Percentiles rank a stretch among this genome's conserved stretches.
phyloP scores from a whole-genome alignment of 768 basidiomycete genomes.

The Rhizopogon vinicolor region DNA sequence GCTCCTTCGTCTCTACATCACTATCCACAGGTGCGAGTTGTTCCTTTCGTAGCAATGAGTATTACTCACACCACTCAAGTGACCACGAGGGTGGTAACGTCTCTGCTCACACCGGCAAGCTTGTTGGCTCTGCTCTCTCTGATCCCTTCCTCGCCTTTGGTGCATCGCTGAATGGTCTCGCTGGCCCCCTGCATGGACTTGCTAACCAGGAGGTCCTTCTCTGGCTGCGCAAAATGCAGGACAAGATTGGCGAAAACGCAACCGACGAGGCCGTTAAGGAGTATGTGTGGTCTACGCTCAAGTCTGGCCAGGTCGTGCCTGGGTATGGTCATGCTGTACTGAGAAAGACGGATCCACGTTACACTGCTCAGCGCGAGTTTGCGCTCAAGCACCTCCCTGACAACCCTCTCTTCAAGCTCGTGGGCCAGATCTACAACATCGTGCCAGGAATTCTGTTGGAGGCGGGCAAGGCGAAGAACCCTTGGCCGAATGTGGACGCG shows the following conservation, averaged over 20 bases:
- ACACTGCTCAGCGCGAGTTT: slow-evolving; percentile 87
- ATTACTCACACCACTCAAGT: slow-evolving; percentile 28
- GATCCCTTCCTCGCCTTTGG: slow-evolving; percentile 96
- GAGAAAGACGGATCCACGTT: slow-evolving; percentile 90
- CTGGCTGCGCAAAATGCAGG: slow-evolving; percentile 94
- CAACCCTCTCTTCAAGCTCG: slow-evolving; percentile 92
- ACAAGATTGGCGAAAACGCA: slow-evolving; percentile 80
- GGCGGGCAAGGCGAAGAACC: slow-evolving; percentile 92
- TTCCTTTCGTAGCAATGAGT: background rate
- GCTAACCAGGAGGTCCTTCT: slow-evolving; percentile 96
- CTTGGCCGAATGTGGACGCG: slow-evolving; percentile 96
- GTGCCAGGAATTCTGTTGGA: slow-evolving; percentile 89
- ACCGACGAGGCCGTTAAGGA: slow-evolving; percentile 86
- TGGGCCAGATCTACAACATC: slow-evolving; percentile 81
- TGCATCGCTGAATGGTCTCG: slow-evolving; percentile 93
- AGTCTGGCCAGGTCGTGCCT: slow-evolving; percentile 90
- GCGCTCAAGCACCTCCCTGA: slow-evolving; percentile 80
- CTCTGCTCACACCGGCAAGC: slow-evolving; percentile 90
- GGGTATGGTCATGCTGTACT: slow-evolving; percentile 88
- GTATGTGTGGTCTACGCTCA: slow-evolving; percentile 94
- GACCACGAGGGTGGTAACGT: slow-evolving; percentile 99
- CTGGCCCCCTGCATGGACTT: slow-evolving; percentile 94
- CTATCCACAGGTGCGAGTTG: slow-evolving; percentile 75
- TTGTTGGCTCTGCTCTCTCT: slow-evolving; percentile 92
- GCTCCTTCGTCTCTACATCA: slow-evolving; percentile 92